Evolutionary conservation across 73 alveolate species (phyloP).

Genomic region (Breviolum minutum): DNA sequence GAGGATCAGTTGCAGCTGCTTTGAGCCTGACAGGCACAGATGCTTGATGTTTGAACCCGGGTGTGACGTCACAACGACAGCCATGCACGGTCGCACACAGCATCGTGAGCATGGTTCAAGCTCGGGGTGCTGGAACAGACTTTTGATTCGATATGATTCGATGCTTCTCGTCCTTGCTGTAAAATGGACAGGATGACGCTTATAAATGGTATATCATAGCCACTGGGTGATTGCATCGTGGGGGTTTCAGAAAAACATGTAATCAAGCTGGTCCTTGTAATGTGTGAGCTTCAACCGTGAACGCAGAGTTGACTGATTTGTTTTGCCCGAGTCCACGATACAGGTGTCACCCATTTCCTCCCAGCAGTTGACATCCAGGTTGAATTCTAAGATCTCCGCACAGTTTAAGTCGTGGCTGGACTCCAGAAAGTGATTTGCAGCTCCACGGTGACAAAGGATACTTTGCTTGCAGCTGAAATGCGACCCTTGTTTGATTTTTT

Average conservation of each 20-base stretch:
- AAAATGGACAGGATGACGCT: too few relatives aligned
- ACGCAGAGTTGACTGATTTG: too few relatives aligned
- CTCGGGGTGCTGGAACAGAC: constrained; percentile 73
- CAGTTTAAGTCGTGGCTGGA: constrained; percentile 22
- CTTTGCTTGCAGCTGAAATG: too few relatives aligned
- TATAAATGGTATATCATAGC: too few relatives aligned
- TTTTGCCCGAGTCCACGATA: too few relatives aligned
- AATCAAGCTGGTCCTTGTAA: too few relatives aligned
- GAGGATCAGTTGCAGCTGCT: neutral
- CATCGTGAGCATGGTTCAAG: constrained; percentile 1
- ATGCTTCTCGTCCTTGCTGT: neutral
- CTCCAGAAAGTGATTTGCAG: constrained; percentile 13
- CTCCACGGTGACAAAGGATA: neutral
- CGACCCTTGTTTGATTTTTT: too few relatives aligned
- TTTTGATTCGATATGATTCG: constrained; percentile 1
- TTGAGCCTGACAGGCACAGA: neutral
- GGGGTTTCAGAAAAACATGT: too few relatives aligned
- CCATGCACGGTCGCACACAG: constrained; percentile 24
- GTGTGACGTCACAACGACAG: constrained; percentile 30
- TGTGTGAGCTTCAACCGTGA: too few relatives aligned
- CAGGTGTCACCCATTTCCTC: too few relatives aligned
- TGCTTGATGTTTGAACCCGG: constrained; percentile 55
- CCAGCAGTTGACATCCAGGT: neutral
- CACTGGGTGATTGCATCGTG: too few relatives aligned
- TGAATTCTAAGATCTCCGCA: neutral